Conservation (phyloP, 768 basidiomycete species). For the Lentinula detonsa region DNA sequence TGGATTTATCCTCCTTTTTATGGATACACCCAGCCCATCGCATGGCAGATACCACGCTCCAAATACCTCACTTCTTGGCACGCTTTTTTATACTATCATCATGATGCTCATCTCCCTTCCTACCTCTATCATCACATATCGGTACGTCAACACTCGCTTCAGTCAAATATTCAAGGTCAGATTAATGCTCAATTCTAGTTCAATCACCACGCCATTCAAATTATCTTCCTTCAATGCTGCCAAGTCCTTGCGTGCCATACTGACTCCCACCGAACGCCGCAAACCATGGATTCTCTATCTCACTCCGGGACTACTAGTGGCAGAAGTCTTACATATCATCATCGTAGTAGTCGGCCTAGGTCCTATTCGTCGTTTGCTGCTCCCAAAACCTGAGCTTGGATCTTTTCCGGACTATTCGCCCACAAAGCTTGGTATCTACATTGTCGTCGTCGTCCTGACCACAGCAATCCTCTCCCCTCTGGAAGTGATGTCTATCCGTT, state of each 20-base stretch:
- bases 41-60: conserved; percentile 66
- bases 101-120: conserved; percentile 65
- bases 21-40: conserved; percentile 52
- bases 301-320: conserved; percentile 68
- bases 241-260: conserved; percentile 58
- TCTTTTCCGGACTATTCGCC: conserved; percentile 37
- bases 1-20: conserved; percentile 47
- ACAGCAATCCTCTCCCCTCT: conserved; percentile 63
- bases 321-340: conserved; percentile 42
- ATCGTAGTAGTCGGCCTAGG: conserved; percentile 42
- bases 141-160: conserved; percentile 35
- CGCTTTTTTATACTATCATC: conserved; percentile 56
- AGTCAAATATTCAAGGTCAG: background rate
- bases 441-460: conserved; percentile 49
- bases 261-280: conserved; percentile 77
- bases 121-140: conserved; percentile 67
- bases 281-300: conserved; percentile 77
- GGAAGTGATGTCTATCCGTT: conserved; percentile 72
- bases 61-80: conserved; percentile 52
- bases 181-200: conserved; percentile 30
- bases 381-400: conserved; percentile 30
- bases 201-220: conserved; percentile 79
- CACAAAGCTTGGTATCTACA: conserved; percentile 47
- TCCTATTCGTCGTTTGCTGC: conserved; percentile 38
- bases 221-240: conserved; percentile 56